These are phyloP conservation scores for Ustilago trichophora DNA, from an alignment of 1,284 basidiomycete species.

Conservation along the genomic window DNA sequence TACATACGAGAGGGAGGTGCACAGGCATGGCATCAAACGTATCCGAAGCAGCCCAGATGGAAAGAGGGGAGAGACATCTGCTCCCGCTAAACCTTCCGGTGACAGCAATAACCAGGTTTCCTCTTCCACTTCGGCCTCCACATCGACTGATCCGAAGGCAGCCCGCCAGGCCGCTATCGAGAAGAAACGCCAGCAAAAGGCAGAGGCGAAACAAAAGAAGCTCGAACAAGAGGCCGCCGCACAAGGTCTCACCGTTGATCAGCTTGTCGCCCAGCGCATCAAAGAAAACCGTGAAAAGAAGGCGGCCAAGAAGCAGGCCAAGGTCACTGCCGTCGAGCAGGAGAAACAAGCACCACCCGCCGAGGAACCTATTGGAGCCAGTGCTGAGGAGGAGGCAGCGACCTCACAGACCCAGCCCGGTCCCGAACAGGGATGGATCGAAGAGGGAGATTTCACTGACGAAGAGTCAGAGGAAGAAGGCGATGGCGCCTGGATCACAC, in stretches of 20 bases:
- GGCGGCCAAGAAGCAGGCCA: slow-evolving; percentile 41
- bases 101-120: slow-evolving; percentile 20
- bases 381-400: slow-evolving; percentile 33
- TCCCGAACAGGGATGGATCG: slow-evolving; percentile 24
- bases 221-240: slow-evolving; percentile 29
- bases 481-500: slow-evolving; percentile 89
- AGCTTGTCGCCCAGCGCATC: slow-evolving; percentile 32
- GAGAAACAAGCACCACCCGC: background rate
- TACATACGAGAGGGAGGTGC: slow-evolving; percentile 79
- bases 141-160: slow-evolving; percentile 7
- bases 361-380: background rate
- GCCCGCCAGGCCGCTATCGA: slow-evolving; percentile 40
- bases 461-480: slow-evolving; percentile 73
- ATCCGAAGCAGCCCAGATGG: slow-evolving; percentile 69
- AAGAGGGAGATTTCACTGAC: slow-evolving; percentile 74
- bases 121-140: slow-evolving; percentile 3
- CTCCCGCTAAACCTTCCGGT: background rate
- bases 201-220: slow-evolving; percentile 32
- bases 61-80: slow-evolving; percentile 43
- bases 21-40: slow-evolving; percentile 70
- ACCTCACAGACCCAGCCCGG: slow-evolving; percentile 8
- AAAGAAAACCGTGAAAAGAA: slow-evolving; percentile 37
- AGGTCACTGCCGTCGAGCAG: slow-evolving; percentile 8
- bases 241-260: slow-evolving; percentile 25
- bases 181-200: slow-evolving; percentile 37